These are phyloP conservation scores for Lepiota venenata DNA, from an alignment of 768 basidiomycete species.

Conservation along the genomic window DNA sequence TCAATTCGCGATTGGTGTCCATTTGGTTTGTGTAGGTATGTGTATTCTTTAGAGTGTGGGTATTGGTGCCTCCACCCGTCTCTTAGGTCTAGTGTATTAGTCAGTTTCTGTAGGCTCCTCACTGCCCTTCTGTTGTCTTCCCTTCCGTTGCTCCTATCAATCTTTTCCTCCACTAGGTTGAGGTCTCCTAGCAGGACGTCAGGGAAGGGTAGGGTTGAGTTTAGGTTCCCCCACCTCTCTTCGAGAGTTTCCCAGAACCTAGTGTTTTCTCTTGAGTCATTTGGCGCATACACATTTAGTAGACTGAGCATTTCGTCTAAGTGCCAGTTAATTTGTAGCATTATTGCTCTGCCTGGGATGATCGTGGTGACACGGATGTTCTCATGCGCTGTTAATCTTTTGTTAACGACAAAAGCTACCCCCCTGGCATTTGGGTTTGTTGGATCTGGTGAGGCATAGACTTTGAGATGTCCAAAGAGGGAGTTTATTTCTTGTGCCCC, in stretches of 20 bases:
- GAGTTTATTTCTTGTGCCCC: background rate
- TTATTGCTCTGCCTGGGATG: slow-evolving; percentile 25
- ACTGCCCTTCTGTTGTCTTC: slow-evolving; percentile 13
- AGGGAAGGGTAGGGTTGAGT: slow-evolving; percentile 14
- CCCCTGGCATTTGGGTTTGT: slow-evolving; percentile 20
- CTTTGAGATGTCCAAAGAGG: background rate
- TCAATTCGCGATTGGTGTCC: slow-evolving; percentile 23
- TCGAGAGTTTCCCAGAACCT: slow-evolving; percentile 25
- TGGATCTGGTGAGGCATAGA: background rate
- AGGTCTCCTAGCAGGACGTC: slow-evolving; percentile 38
- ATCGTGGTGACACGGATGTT: slow-evolving; percentile 13
- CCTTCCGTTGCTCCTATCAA: slow-evolving; percentile 26
- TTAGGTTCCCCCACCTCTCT: slow-evolving; percentile 4
- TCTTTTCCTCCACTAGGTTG: slow-evolving; percentile 33
- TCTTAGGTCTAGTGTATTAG: slow-evolving; percentile 7
- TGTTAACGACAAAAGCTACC: slow-evolving; percentile 33
- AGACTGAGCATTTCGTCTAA: slow-evolving; percentile 16
- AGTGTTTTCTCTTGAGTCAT: slow-evolving; percentile 20
- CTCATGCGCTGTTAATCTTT: slow-evolving; percentile 16
- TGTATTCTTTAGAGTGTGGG: slow-evolving; percentile 18
- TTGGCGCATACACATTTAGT: slow-evolving; percentile 34
- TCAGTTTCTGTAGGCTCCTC: slow-evolving; percentile 16
- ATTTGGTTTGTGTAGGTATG: slow-evolving; percentile 15
- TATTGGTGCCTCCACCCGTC: slow-evolving; percentile 27
- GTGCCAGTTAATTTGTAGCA: slow-evolving; percentile 17